Conservation (phyloP, 805 yeast species). For the Hanseniaspora clermontiae region DNA sequence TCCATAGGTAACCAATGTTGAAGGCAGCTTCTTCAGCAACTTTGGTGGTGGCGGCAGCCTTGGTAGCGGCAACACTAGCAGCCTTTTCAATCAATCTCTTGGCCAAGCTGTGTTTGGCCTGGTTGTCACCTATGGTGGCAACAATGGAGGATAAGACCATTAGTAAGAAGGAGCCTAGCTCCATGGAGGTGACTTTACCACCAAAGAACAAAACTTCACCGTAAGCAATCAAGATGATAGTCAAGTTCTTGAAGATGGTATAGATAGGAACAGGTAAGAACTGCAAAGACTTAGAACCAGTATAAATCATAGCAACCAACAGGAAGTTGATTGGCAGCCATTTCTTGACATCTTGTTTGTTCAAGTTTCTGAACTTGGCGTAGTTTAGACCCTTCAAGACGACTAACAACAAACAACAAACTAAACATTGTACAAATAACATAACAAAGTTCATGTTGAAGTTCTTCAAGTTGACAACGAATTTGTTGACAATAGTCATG, state of each 20-base stretch:
- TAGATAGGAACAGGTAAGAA: conserved; percentile 86
- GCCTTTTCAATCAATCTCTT: conserved; percentile 21
- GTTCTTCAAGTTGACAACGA: conserved; percentile 62
- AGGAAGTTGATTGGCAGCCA: conserved; percentile 91
- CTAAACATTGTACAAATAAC: conserved; percentile 76
- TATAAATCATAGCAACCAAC: conserved; percentile 87
- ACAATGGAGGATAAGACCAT: conserved; percentile 94
- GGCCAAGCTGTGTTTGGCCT: conserved; percentile 23
- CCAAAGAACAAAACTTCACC: conserved; percentile 98
- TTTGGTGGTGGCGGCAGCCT: conserved; percentile 18
- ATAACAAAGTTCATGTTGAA: conserved; percentile 77
- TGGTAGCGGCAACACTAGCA: conserved; percentile 21
- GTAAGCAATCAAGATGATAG: conserved; percentile 91
- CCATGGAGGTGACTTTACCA: conserved; percentile 80
- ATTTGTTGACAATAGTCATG: conserved; percentile 96
- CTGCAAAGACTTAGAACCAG: conserved; percentile 89
- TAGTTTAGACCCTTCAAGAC: conserved; percentile 60
- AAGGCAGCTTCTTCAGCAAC: conserved; percentile 20
- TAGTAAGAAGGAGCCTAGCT: conserved; percentile 71
- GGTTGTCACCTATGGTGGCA: conserved; percentile 78
- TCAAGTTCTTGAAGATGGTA: conserved; percentile 94
- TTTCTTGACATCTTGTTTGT: conserved; percentile 77
- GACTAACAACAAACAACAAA: conserved; percentile 64
- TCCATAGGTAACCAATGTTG: conserved; percentile 86
- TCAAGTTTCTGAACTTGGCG: conserved; percentile 77